These are phyloP conservation scores for Incumbomyces lentus DNA, from an alignment of 2,329 filamentous ascomycete genomes.

Conservation along the genomic window DNA sequence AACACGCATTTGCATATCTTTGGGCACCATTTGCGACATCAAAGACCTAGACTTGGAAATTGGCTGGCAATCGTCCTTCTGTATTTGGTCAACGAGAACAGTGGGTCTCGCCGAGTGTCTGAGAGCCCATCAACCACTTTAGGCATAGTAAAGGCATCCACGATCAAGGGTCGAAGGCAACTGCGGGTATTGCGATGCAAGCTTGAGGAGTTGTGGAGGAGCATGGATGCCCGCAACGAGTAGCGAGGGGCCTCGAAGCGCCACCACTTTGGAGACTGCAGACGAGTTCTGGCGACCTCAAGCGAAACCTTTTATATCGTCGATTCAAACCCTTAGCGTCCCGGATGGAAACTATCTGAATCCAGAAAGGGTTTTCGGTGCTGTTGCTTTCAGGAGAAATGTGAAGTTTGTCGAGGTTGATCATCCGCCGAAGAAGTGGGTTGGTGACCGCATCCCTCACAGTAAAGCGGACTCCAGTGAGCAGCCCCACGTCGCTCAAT, in stretches of 20 bases:
- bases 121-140: not conserved
- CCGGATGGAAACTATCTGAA: too few relatives aligned
- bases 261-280: constrained; percentile 8
- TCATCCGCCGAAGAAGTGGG: not conserved
- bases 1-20: not conserved
- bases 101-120: not conserved
- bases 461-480: too few relatives aligned
- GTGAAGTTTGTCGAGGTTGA: not conserved
- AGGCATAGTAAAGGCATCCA: not conserved
- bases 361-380: not conserved
- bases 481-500: not conserved
- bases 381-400: not conserved
- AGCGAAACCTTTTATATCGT: not conserved
- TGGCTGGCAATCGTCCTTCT: constrained; percentile 2
- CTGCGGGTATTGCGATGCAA: constrained; percentile 7
- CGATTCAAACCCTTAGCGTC: not conserved
- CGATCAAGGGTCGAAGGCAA: constrained; percentile 2
- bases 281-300: not conserved
- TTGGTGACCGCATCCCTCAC: not conserved
- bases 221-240: constrained; percentile 13
- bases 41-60: constrained; percentile 3
- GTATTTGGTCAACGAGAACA: not conserved
- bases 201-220: constrained; percentile 13
- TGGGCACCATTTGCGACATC: not conserved
- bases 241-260: constrained; percentile 16